Conservation (phyloP, 192 early-diverging fungal genomes). For the Neocallimastix lanati region DNA sequence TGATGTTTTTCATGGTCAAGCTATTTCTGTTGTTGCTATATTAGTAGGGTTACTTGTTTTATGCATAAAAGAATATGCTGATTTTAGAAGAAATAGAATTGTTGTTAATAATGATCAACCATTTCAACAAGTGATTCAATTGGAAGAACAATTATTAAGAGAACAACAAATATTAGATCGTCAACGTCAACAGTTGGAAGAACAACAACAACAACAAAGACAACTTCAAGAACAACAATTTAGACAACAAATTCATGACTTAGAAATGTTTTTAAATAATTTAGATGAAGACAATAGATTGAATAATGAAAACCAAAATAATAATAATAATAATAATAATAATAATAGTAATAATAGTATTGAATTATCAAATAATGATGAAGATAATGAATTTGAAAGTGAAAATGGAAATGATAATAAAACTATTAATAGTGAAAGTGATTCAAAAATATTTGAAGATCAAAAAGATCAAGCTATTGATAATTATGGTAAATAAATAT, state of each 20-base stretch:
- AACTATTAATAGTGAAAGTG: not conserved
- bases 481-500: not conserved
- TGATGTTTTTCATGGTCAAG: constrained; percentile 70
- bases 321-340: not conserved
- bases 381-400: not conserved
- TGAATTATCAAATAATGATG: not conserved
- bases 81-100: not conserved
- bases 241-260: not conserved
- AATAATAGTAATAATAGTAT: not conserved
- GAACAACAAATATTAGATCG: not conserved
- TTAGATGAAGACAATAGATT: not conserved
- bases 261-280: not conserved
- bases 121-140: not conserved
- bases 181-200: constrained; percentile 6
- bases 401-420: not conserved
- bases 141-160: constrained; percentile 1
- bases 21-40: constrained; percentile 55
- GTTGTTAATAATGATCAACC: not conserved
- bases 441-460: not conserved
- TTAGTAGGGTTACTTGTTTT: constrained; percentile 62
- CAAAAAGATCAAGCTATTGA: not conserved
- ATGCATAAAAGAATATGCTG: constrained; percentile 75
- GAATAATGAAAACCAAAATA: not conserved
- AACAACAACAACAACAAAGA: constrained; percentile 5
- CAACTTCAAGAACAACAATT: constrained; percentile 2